Evolutionary conservation across 2,329 filamentous ascomycete genomes (phyloP).

Genomic region (Ramularia endophylla): DNA sequence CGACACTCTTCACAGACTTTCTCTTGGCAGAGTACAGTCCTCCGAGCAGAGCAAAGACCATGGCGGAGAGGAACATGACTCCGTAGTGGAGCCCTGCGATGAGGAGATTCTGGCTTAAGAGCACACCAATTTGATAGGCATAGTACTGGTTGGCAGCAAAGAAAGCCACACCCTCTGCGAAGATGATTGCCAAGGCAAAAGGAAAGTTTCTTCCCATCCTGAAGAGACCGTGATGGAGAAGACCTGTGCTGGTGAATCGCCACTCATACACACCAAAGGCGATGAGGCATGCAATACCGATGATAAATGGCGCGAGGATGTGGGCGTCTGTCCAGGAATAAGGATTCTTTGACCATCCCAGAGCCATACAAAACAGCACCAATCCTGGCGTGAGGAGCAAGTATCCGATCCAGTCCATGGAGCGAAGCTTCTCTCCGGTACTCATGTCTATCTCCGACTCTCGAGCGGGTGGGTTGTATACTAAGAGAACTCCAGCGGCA

Average conservation of each 20-base stretch:
- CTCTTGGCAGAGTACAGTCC: too few species aligned
- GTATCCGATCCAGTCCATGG: constrained; percentile 16
- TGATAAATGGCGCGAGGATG: constrained; percentile 29
- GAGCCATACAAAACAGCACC: constrained; percentile 20
- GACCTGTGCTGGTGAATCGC: constrained; percentile 13
- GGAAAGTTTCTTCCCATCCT: constrained; percentile 15
- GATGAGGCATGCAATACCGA: constrained; percentile 28
- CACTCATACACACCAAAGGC: constrained; percentile 25
- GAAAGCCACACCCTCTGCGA: constrained; percentile 9
- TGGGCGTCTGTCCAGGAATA: constrained; percentile 31
- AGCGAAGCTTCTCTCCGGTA: constrained; percentile 9
- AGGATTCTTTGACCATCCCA: constrained; percentile 28
- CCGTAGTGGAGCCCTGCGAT: constrained; percentile 1
- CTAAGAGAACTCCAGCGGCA: constrained; percentile 11
- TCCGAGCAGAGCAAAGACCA: too few species aligned
- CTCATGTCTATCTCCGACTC: constrained; percentile 9
- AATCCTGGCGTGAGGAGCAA: constrained; percentile 16
- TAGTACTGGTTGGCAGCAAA: not conserved
- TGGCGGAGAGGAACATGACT: too few species aligned
- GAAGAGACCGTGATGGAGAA: constrained; percentile 17
- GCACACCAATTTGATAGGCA: constrained; percentile 2
- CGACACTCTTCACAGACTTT: not conserved
- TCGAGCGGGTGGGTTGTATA: constrained; percentile 15
- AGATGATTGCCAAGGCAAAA: constrained; percentile 15
- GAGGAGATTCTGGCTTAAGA: constrained; percentile 7